phyloP scores from a whole-genome alignment of 2,329 filamentous ascomycete species.

The Xylariaceae sp. region DNA sequence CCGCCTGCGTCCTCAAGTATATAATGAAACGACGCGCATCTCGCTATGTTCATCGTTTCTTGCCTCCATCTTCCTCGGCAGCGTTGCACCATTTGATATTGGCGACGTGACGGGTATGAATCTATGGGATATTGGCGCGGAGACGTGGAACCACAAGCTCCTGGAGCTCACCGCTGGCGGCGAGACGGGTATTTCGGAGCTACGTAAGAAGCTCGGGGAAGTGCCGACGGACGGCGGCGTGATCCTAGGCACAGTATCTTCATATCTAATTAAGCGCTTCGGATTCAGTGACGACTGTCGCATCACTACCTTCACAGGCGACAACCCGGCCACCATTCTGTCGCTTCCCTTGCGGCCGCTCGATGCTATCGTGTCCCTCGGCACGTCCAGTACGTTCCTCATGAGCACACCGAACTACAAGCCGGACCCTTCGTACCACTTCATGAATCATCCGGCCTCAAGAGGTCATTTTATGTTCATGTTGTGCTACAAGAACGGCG shows the following conservation, averaged over 20 bases:
- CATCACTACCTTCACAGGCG: slow-evolving; percentile 83
- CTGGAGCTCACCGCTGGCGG: slow-evolving; percentile 65
- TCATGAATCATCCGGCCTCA: slow-evolving; percentile 96
- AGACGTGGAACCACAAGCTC: slow-evolving; percentile 68
- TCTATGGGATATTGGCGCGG: slow-evolving; percentile 78
- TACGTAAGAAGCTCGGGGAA: slow-evolving; percentile 73
- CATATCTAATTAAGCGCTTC: slow-evolving; percentile 74
- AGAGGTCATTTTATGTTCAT: slow-evolving; percentile 97
- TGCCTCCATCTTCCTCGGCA: slow-evolving; percentile 80
- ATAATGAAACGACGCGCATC: slow-evolving; percentile 74
- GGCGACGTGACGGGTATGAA: slow-evolving; percentile 96
- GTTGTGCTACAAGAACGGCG: slow-evolving; percentile 99
- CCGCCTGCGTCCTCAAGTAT: slow-evolving; percentile 72
- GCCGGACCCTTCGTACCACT: slow-evolving; percentile 87
- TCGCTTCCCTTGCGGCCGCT: slow-evolving; percentile 79
- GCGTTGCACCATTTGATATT: slow-evolving; percentile 84
- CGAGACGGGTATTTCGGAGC: slow-evolving; percentile 50
- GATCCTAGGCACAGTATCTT: slow-evolving; percentile 66
- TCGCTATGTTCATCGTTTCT: slow-evolving; percentile 94
- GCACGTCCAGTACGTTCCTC: slow-evolving; percentile 93
- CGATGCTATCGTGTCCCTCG: slow-evolving; percentile 90
- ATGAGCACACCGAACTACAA: slow-evolving; percentile 94
- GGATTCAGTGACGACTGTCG: slow-evolving; percentile 70
- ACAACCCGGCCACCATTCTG: slow-evolving; percentile 94
- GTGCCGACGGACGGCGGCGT: slow-evolving; percentile 76